Conservation (phyloP, 2,329 filamentous ascomycete genomes). For the Fusarium temperatum region DNA sequence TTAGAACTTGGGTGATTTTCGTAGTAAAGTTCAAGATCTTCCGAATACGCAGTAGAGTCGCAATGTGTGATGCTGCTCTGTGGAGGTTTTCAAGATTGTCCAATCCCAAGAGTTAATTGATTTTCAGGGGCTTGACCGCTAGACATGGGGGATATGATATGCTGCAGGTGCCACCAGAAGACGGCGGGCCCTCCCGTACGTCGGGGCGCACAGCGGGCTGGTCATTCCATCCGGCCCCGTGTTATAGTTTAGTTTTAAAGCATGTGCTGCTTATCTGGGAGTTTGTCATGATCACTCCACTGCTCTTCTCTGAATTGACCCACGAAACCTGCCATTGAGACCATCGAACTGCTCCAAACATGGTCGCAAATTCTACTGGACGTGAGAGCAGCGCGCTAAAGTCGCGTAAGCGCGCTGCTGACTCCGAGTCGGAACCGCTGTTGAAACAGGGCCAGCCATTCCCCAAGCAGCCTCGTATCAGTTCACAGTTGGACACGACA, state of each 20-base stretch:
- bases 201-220: background rate
- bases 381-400: constrained; percentile 44
- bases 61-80: background rate
- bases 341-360: constrained; percentile 17
- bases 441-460: constrained; percentile 44
- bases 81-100: constrained; percentile 3
- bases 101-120: constrained; percentile 4
- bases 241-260: constrained; percentile 15
- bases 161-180: constrained; percentile 23
- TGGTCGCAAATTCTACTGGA: constrained; percentile 44
- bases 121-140: constrained; percentile 36
- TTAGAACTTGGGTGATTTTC: background rate
- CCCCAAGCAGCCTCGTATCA: constrained; percentile 59
- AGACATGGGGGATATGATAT: constrained; percentile 13
- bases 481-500: constrained; percentile 76
- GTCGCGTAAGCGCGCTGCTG: constrained; percentile 55
- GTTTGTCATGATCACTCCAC: constrained; percentile 18
- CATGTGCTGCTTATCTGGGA: constrained; percentile 19
- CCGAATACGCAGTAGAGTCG: constrained; percentile 18
- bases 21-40: background rate
- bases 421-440: constrained; percentile 45
- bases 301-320: constrained; percentile 17
- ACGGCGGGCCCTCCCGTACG: constrained; percentile 7
- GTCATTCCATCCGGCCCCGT: constrained; percentile 17
- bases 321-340: background rate